These are phyloP conservation scores for Pestalotiopsis sp. DNA, from an alignment of 2,329 filamentous ascomycete genomes.

Conservation along the genomic window DNA sequence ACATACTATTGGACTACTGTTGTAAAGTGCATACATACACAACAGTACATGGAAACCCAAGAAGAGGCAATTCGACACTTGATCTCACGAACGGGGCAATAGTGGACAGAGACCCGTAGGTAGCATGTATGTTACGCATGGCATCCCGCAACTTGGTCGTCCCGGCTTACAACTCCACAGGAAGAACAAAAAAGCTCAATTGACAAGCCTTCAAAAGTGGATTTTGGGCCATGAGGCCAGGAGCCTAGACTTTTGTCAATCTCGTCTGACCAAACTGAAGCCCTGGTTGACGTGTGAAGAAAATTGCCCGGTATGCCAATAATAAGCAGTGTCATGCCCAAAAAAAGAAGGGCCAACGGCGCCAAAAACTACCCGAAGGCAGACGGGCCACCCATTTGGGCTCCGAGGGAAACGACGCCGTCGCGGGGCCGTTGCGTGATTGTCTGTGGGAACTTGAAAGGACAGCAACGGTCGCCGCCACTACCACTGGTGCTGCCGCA, in stretches of 20 bases:
- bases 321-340: slow-evolving; percentile 1
- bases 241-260: background rate
- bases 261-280: background rate
- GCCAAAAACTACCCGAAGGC: background rate
- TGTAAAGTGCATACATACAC: background rate
- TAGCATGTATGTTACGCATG: background rate
- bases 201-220: background rate
- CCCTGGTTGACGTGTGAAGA: background rate
- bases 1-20: no score
- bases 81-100: background rate
- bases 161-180: background rate
- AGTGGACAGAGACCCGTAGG: background rate
- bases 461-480: slow-evolving; percentile 1
- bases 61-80: background rate
- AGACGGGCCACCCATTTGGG: background rate
- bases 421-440: background rate
- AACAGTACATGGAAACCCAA: background rate
- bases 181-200: background rate
- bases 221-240: background rate
- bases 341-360: background rate
- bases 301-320: background rate
- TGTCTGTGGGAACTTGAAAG: background rate
- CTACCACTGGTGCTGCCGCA: background rate
- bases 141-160: background rate
- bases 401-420: background rate